Base-by-base conservation (phyloP, 1,284 basidiomycete species). In the Ustilago hordei region DNA sequence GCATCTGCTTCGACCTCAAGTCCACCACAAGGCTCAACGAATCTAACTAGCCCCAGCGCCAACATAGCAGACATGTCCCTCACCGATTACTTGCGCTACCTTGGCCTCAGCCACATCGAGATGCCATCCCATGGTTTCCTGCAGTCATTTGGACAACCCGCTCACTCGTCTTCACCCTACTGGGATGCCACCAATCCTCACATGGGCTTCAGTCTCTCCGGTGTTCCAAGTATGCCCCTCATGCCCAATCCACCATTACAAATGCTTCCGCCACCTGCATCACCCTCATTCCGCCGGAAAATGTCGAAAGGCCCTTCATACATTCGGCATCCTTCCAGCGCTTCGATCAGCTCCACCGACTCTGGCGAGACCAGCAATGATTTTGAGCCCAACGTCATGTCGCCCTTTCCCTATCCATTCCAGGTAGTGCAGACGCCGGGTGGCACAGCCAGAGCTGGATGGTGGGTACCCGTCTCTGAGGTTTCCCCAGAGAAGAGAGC, bases 391-490 rank as follows among this genome's bases (percentile, higher is more conserved):
- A 75, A 73, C 32, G 73, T 70, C 62, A 76, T 79, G 66, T 75
- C 69, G 34, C 75, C 72, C 15, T 70, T 79, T 36, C 75, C 78
- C 0, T 82, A 80, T 48, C 80, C 81, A 0, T 81, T 82, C 56
- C 79, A 81, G 35, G 79, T 82, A 28, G 79, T 82, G 1, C 81
- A 81, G 55, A 82, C 81, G 0, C 81, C 81, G 12, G 79, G 79
- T 9, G 81, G 81, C 35, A 82, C 81, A 1, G 79, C 79, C 2
- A 60, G 77, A 48, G 77, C 81, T 5, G 81, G 79, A 8, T 82
- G 79, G 79, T 82, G 81, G 81, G 68, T 82, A n/a, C 79, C 79
- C 13, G 64, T 74, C 1, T 74, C 71, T 12, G 71, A 80, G 19
- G 71, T 80, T 9, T 35, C 69, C 19, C 60, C 70, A 19, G 71